Evolutionary conservation across 148 eudicot genomes (phyloP).

Genomic region (Silene conica): DNA sequence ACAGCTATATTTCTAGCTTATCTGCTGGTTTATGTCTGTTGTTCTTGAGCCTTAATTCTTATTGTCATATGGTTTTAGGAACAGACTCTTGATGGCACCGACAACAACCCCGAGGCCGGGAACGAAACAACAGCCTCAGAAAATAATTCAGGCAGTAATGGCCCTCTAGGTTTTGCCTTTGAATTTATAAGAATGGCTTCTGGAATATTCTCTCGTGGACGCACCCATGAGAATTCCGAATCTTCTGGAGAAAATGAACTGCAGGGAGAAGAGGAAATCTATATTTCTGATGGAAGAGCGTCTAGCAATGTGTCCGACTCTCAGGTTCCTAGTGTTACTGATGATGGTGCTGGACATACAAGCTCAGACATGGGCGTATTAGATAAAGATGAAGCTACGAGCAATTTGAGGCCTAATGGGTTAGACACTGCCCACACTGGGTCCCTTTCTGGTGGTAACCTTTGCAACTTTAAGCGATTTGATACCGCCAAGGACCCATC

Average conservation of each 20-base stretch:
- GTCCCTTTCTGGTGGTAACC: conserved; percentile 22
- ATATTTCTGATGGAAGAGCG: conserved; percentile 30
- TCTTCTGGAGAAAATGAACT: conserved; percentile 37
- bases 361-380: conserved; percentile 29
- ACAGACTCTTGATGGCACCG: conserved; percentile 30
- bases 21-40: no score
- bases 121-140: conserved; percentile 41
- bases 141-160: conserved; percentile 49
- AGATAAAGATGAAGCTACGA: conserved; percentile 36
- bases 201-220: conserved; percentile 79
- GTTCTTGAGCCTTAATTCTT: conserved; percentile 4
- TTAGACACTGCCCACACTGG: conserved; percentile 17
- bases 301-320: conserved; percentile 32
- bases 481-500: conserved; percentile 80
- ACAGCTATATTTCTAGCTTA: no score
- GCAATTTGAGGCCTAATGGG: conserved; percentile 31
- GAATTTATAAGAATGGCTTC: conserved; percentile 72
- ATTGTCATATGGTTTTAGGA: conserved; percentile 38
- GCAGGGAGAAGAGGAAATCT: conserved; percentile 29
- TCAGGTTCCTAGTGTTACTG: conserved; percentile 36
- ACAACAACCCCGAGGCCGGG: conserved; percentile 38
- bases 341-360: conserved; percentile 24
- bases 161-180: conserved; percentile 70
- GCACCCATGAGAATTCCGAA: conserved; percentile 37
- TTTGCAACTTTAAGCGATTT: conserved; percentile 68